phyloP scores from a whole-genome alignment of 805 yeast species.

The Candida rishiriensis region DNA sequence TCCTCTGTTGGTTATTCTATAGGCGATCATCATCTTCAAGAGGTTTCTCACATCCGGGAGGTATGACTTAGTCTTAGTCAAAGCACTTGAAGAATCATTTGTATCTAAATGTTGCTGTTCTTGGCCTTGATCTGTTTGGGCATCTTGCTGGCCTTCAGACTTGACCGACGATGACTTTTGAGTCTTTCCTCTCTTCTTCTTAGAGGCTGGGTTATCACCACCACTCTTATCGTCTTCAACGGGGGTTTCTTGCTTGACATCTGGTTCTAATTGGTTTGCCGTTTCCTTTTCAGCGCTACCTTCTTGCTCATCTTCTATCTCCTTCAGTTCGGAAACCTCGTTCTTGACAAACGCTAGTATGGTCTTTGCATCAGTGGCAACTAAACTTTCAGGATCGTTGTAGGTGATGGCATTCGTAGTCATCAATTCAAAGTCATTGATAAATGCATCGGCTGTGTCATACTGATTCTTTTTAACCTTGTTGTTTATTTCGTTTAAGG shows the following conservation, averaged over 20 bases:
- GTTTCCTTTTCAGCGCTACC: slow-evolving; percentile 27
- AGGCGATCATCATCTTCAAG: slow-evolving; percentile 37
- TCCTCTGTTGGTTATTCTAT: slow-evolving; percentile 46
- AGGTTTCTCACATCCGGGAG: slow-evolving; percentile 22
- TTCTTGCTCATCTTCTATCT: slow-evolving; percentile 1
- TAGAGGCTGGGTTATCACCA: too few relatives aligned
- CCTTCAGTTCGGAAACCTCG: slow-evolving; percentile 36
- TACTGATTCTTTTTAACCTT: slow-evolving; percentile 38
- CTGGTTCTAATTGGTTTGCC: slow-evolving; percentile 6
- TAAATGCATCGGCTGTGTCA: slow-evolving; percentile 38
- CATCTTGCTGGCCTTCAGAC: background rate
- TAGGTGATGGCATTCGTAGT: slow-evolving; percentile 66
- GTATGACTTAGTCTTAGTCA: slow-evolving; percentile 2
- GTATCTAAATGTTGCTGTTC: slow-evolving; percentile 2
- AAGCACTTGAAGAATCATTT: background rate
- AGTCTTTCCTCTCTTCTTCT: slow-evolving; percentile 4
- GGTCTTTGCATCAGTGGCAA: slow-evolving; percentile 60
- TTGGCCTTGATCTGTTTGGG: background rate
- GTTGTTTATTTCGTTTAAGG: slow-evolving; percentile 59
- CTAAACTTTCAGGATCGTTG: slow-evolving; percentile 62
- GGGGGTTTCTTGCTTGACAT: background rate
- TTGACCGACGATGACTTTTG: slow-evolving; percentile 1
- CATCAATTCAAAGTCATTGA: slow-evolving; percentile 62
- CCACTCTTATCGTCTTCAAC: background rate
- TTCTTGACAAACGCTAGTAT: slow-evolving; percentile 54